Percentiles rank a stretch among this genome's conserved stretches.
phyloP scores from a whole-genome alignment of 805 yeast genomes.

The Ogataea saltuana region DNA sequence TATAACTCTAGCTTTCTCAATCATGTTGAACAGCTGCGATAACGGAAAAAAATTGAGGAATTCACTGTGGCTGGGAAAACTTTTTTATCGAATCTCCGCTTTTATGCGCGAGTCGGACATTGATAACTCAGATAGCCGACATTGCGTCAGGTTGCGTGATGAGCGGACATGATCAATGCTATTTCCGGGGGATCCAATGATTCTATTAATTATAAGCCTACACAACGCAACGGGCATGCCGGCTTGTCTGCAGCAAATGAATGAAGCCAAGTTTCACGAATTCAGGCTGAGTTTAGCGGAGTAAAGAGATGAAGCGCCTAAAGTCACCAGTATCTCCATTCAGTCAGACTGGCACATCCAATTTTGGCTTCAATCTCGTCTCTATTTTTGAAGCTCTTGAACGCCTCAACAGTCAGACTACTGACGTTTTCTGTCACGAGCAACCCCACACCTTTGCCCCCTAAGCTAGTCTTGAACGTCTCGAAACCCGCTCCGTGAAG shows the following conservation, averaged over 20 bases:
- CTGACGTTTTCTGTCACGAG: constrained; percentile 26
- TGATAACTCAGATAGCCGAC: no score
- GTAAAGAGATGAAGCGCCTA: no score
- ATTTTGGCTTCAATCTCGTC: constrained; percentile 49
- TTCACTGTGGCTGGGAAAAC: neutral
- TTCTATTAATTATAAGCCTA: no score
- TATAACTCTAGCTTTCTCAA: no score
- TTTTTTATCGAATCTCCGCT: no score
- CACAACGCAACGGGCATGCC: no score
- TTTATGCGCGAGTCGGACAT: no score
- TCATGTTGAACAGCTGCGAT: no score
- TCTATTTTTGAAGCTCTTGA: constrained; percentile 42
- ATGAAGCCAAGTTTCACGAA: no score
- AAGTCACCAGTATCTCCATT: constrained; percentile 71
- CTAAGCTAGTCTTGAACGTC: constrained; percentile 76
- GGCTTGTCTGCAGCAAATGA: no score
- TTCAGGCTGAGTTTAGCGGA: no score
- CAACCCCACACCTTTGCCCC: constrained; percentile 86
- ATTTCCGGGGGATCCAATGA: no score
- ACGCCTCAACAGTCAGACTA: constrained; percentile 35
- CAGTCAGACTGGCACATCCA: constrained; percentile 43
- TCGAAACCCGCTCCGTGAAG: constrained; percentile 58
- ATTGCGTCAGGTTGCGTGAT: neutral
- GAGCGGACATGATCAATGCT: neutral
- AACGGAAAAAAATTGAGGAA: neutral